Conservation (phyloP, 768 basidiomycete genomes). For the Trametes cingulata region DNA sequence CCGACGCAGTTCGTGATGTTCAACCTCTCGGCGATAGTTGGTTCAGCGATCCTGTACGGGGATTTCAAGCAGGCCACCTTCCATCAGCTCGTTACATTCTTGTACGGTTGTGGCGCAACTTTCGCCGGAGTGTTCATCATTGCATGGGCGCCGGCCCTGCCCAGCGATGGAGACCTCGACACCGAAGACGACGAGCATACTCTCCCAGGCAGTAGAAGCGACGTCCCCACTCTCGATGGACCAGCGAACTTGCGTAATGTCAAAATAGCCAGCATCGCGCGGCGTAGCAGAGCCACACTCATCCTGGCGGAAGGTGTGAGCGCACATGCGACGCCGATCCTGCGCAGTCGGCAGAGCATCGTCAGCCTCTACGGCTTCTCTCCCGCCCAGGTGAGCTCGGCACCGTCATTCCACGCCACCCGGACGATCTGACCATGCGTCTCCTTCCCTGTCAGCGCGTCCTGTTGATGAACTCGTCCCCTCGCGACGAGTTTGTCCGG, state of each 20-base stretch:
- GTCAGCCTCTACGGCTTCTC: slow-evolving; percentile 70
- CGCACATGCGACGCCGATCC: slow-evolving; percentile 37
- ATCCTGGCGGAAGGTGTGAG: slow-evolving; percentile 46
- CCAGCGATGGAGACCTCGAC: slow-evolving; percentile 27
- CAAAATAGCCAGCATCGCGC: slow-evolving; percentile 40
- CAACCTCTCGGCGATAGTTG: slow-evolving; percentile 89
- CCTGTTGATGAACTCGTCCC: slow-evolving; percentile 66
- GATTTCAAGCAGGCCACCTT: slow-evolving; percentile 86
- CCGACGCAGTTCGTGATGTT: slow-evolving; percentile 96
- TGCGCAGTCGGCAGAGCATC: slow-evolving; percentile 55
- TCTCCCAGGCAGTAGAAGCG: slow-evolving; percentile 12
- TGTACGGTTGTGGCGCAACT: slow-evolving; percentile 87
- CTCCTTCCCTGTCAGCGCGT: slow-evolving; percentile 44
- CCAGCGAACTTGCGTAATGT: slow-evolving; percentile 27
- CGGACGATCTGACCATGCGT: not conserved
- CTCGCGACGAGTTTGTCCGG: slow-evolving; percentile 42
- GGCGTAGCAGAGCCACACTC: slow-evolving; percentile 43
- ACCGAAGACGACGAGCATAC: slow-evolving; percentile 34
- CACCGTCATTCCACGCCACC: not conserved
- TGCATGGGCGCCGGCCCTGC: slow-evolving; percentile 55
- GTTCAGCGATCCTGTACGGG: slow-evolving; percentile 90
- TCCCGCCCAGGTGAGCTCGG: slow-evolving; percentile 61
- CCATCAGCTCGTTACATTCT: slow-evolving; percentile 79
- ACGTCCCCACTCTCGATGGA: slow-evolving; percentile 27
- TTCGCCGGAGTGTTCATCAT: slow-evolving; percentile 90